phyloP scores from a whole-genome alignment of 441 rosid species.

The Pelargonium citronellum region DNA sequence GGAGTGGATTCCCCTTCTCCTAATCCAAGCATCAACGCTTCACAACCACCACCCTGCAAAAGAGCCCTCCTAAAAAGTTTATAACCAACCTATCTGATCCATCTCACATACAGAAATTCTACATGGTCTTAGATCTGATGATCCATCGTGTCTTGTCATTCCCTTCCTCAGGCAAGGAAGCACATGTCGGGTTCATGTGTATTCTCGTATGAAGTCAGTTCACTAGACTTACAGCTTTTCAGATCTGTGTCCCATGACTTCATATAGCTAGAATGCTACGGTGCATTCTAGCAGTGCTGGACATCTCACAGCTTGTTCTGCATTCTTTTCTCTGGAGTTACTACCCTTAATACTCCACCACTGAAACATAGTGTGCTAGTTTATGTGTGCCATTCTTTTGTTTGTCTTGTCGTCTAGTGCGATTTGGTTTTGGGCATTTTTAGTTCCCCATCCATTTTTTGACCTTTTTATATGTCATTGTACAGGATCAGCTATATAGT shows the following conservation, averaged over 20 bases:
- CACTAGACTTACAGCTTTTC: constrained; percentile 62
- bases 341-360: constrained; percentile 29
- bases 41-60: constrained; percentile 90
- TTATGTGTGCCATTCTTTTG: constrained; percentile 48
- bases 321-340: constrained; percentile 25
- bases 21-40: constrained; percentile 46
- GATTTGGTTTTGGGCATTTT: constrained; percentile 40
- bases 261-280: constrained; percentile 50
- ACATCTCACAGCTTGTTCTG: constrained; percentile 44
- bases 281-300: constrained; percentile 67
- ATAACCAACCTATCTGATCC: constrained; percentile 37
- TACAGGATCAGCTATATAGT: constrained; percentile 60
- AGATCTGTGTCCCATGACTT: constrained; percentile 45
- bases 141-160: constrained; percentile 19
- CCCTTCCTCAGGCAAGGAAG: constrained; percentile 23
- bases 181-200: constrained; percentile 26
- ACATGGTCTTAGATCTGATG: constrained; percentile 17
- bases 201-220: constrained; percentile 24
- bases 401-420: constrained; percentile 26
- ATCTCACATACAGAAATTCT: constrained; percentile 25
- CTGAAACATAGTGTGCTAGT: constrained; percentile 33
- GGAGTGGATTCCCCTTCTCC: constrained; percentile 76
- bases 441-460: constrained; percentile 38
- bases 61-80: constrained; percentile 90
- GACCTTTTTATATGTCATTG: constrained; percentile 45